Evolutionary conservation across 371 early-diverging fungal genomes (phyloP).

Genomic region (Funneliformis caledonium): DNA sequence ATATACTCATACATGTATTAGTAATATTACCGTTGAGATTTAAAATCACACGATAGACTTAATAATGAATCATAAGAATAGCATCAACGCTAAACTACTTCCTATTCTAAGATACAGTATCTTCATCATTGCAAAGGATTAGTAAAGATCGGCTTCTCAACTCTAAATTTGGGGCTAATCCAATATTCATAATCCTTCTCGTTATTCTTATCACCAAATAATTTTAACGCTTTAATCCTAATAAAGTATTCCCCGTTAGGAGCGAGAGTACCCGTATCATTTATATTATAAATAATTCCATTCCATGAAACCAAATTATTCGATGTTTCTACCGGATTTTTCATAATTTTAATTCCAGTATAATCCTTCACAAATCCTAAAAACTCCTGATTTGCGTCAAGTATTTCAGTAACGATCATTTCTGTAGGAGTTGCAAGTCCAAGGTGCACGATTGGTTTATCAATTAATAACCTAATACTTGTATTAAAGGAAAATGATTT

Average conservation of each 20-base stretch:
- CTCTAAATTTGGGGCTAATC: constrained; percentile 14
- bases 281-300: too few relatives aligned
- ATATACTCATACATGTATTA: too few relatives aligned
- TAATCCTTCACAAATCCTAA: background rate
- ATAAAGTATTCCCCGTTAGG: constrained; percentile 22
- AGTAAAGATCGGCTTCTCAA: background rate
- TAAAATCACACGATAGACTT: too few relatives aligned
- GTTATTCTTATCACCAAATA: constrained; percentile 27
- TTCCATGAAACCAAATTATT: background rate
- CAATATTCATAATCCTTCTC: constrained; percentile 38
- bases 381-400: background rate
- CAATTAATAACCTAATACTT: background rate
- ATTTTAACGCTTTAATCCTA: constrained; percentile 11
- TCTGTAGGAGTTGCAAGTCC: background rate
- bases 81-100: too few relatives aligned
- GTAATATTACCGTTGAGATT: too few relatives aligned
- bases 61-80: too few relatives aligned
- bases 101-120: too few relatives aligned
- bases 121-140: too few relatives aligned
- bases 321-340: background rate
- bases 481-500: background rate
- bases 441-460: background rate
- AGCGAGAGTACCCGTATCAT: background rate
- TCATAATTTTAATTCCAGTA: too few relatives aligned
- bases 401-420: background rate